These are phyloP conservation scores for Trichoderma sp. DNA, from an alignment of 2,329 filamentous ascomycete genomes.

Conservation along the genomic window DNA sequence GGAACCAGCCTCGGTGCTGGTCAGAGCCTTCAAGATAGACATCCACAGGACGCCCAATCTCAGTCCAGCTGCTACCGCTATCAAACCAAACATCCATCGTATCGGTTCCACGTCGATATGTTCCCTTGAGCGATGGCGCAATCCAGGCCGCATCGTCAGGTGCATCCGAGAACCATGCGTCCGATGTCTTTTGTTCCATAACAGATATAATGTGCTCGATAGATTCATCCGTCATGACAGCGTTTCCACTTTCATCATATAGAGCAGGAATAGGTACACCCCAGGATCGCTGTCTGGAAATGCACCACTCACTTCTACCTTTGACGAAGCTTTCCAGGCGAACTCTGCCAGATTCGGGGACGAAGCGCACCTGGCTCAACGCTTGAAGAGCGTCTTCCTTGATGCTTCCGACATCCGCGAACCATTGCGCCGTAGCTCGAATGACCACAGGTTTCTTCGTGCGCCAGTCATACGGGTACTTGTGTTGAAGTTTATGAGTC, in stretches of 20 bases:
- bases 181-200: slow-evolving; percentile 74
- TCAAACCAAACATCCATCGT: slow-evolving; percentile 99
- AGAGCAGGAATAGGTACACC: slow-evolving; percentile 93
- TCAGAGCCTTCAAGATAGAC: slow-evolving; percentile 93
- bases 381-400: slow-evolving; percentile 70
- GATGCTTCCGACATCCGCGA: slow-evolving; percentile 84
- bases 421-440: slow-evolving; percentile 95
- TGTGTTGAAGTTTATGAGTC: slow-evolving; percentile 74
- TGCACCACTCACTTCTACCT: slow-evolving; percentile 93
- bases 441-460: slow-evolving; percentile 91
- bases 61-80: slow-evolving; percentile 89
- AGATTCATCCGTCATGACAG: slow-evolving; percentile 74
- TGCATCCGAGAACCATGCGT: slow-evolving; percentile 91
- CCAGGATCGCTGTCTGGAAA: slow-evolving; percentile 93
- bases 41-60: slow-evolving; percentile 62
- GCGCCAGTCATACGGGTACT: slow-evolving; percentile 97
- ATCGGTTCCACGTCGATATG: slow-evolving; percentile 75
- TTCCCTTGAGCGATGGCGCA: slow-evolving; percentile 57
- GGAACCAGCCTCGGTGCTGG: slow-evolving; percentile 98
- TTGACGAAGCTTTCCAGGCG: slow-evolving; percentile 83
- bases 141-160: slow-evolving; percentile 77
- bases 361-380: slow-evolving; percentile 70
- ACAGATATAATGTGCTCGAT: slow-evolving; percentile 82
- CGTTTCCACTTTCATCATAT: slow-evolving; percentile 69
- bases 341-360: slow-evolving; percentile 70